Evolutionary conservation across 495 filamentous ascomycete species (phyloP), one percentile per base, ranked within the genome.

Genomic region (Aspergillus biplanus): DNA sequence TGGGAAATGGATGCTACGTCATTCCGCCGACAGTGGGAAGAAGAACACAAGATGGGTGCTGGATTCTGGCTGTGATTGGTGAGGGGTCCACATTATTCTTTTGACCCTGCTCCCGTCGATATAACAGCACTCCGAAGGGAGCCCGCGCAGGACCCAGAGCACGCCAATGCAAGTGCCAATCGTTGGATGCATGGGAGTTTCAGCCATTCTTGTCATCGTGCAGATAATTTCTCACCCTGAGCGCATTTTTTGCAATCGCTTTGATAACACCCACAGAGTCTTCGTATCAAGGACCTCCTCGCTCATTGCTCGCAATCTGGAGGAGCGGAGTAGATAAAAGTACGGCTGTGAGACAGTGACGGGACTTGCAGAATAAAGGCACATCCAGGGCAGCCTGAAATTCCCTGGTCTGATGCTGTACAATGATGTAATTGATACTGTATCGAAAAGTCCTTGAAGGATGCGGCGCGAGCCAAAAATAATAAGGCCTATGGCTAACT

Each of bases 121-220:
- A 61, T 55, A 35, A 18, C 59, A 16, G 21, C 48, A 54, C 21
- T 27, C 21, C 21, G 21, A 27, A 13, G 7, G 7, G 6, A n/a
- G 11, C n/a, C 7, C 47, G 9, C n/a, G 21, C 47, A 50, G 21
- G 16, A 31, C 9, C 16, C 16, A 7, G 32, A 27, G 27, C 27
- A 8, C 13, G 7, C 31, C 54, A 32, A 32, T 44, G 37, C 18
- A n/a, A 47, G 44, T 42, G 5, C 12, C 7, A 53, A 53, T 7
- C 8, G 27, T 12, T n/a, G 18, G 21, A 15, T 8, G 18, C 21
- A 31, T 31, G 39, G 55, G 31, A 49, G 18, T 33, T 33, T 46
- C 15, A 42, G 21, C 58, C 34, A 54, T 49, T 58, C 44, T 27
- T 58, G 39, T 48, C 39, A 48, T 47, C 33, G 37, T 48, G 44